Evolutionary conservation across 2,329 filamentous ascomycete genomes (phyloP).

Genomic region (Ceratocystis harringtonii): DNA sequence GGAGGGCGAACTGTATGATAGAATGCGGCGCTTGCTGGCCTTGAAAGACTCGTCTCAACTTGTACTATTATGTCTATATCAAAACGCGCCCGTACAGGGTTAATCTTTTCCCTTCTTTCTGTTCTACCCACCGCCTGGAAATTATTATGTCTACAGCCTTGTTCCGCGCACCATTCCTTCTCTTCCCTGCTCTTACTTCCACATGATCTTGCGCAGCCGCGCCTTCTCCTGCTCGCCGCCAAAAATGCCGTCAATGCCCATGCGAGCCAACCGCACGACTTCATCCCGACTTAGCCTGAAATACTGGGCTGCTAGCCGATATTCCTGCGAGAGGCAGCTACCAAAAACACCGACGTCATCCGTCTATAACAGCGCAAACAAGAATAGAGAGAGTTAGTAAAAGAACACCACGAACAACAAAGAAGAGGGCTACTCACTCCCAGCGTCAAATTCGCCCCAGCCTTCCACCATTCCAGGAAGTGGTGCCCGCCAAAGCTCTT

Average conservation of each 20-base stretch:
- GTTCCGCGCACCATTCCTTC: neutral
- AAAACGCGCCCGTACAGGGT: slow-evolving; percentile 3
- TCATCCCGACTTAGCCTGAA: slow-evolving; percentile 40
- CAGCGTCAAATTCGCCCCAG: slow-evolving; percentile 46
- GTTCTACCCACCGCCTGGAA: neutral
- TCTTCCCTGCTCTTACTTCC: slow-evolving; percentile 21
- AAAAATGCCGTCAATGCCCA: slow-evolving; percentile 52
- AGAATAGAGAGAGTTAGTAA: neutral
- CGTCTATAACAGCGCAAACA: slow-evolving; percentile 36
- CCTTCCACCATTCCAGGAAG: slow-evolving; percentile 56
- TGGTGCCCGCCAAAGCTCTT: slow-evolving; percentile 55
- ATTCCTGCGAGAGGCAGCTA: slow-evolving; percentile 62
- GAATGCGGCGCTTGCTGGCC: neutral
- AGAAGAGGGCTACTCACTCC: slow-evolving; percentile 39
- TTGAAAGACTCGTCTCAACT: slow-evolving; percentile 7
- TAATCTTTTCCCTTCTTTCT: neutral
- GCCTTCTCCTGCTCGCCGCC: slow-evolving; percentile 45
- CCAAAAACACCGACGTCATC: slow-evolving; percentile 75
- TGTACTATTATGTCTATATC: slow-evolving; percentile 11
- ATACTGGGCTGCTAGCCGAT: slow-evolving; percentile 54
- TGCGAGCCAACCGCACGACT: slow-evolving; percentile 41
- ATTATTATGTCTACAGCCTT: neutral
- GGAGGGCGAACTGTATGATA: neutral
- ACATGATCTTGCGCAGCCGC: slow-evolving; percentile 38
- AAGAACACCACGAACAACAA: neutral